A percentile compares a stretch with the other conserved stretches of the same genome.
phyloP scores from a whole-genome alignment of 139 green algal genomes.

The Chlorella sp. region DNA sequence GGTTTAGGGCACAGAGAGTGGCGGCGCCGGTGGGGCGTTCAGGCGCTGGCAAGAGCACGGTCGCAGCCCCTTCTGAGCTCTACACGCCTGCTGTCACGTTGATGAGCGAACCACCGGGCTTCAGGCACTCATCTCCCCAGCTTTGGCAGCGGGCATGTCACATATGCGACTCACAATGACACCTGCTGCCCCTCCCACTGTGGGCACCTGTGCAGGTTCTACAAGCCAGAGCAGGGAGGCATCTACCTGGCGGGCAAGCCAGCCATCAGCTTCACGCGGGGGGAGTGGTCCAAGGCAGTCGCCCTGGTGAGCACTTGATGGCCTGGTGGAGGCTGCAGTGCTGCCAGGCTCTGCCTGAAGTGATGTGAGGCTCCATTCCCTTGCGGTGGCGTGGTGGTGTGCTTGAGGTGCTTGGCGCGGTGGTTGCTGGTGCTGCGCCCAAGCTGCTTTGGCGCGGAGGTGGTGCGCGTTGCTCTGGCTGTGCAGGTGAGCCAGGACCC shows the following conservation, averaged over 20 bases:
- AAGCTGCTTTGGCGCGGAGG: neutral
- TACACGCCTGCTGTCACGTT: too few relatives aligned
- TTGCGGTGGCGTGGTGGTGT: neutral
- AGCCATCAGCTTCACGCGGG: slow-evolving; percentile 42
- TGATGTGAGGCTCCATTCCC: neutral
- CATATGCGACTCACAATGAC: too few relatives aligned
- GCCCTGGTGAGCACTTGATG: slow-evolving; percentile 35
- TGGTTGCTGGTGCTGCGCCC: neutral
- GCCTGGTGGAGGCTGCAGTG: neutral
- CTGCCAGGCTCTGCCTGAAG: neutral
- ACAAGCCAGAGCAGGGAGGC: slow-evolving; percentile 39
- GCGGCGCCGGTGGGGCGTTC: slow-evolving; percentile 63
- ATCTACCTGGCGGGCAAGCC: slow-evolving; percentile 65
- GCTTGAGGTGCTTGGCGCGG: neutral
- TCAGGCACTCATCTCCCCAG: too few relatives aligned
- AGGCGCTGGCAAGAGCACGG: slow-evolving; percentile 1
- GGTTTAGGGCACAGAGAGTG: too few relatives aligned
- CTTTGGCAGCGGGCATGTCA: too few relatives aligned
- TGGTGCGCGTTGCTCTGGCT: neutral
- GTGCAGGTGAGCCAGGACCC: slow-evolving; percentile 56
- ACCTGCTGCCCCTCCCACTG: too few relatives aligned
- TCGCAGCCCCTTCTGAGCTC: neutral
- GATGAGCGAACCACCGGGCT: too few relatives aligned
- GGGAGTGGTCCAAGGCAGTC: slow-evolving; percentile 63
- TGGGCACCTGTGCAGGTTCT: slow-evolving; percentile 32